Conservation (phyloP, 1,284 basidiomycete species). For the Coriolopsis trogii region DNA sequence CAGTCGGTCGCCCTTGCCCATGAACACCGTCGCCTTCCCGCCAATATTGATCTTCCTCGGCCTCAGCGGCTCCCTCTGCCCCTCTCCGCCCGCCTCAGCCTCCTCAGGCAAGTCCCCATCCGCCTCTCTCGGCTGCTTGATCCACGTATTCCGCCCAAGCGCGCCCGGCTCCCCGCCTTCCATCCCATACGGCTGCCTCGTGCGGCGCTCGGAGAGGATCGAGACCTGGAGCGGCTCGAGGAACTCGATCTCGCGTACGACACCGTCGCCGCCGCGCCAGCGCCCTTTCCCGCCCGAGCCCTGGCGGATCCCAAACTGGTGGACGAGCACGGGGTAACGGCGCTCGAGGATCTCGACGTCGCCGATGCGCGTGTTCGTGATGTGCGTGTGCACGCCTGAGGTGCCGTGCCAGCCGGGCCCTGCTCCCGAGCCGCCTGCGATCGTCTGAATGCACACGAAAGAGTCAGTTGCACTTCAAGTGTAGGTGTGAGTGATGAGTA, state of each 20-base stretch:
- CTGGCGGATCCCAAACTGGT: constrained; percentile 79
- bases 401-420: constrained; percentile 92
- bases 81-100: constrained; percentile 9
- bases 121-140: constrained; percentile 72
- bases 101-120: constrained; percentile 64
- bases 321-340: constrained; percentile 86
- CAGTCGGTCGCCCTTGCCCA: constrained; percentile 84
- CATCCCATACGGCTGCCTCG: constrained; percentile 88
- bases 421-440: constrained; percentile 92
- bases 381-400: constrained; percentile 87
- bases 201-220: constrained; percentile 87
- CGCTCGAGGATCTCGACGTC: constrained; percentile 94
- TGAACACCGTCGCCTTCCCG: constrained; percentile 87
- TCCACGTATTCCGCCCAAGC: constrained; percentile 88
- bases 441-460: constrained; percentile 58
- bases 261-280: constrained; percentile 87
- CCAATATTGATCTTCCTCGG: constrained; percentile 85
- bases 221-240: constrained; percentile 85
- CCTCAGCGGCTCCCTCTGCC: constrained; percentile 26
- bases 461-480: too few species aligned
- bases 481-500: too few species aligned
- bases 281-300: constrained; percentile 81
- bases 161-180: constrained; percentile 81
- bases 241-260: constrained; percentile 88
- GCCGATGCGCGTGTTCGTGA: constrained; percentile 93